A percentile compares a stretch with the other conserved stretches of the same genome.
Evolutionary conservation across 371 early-diverging fungal species (phyloP).

Genomic region (Mucor irregularis): DNA sequence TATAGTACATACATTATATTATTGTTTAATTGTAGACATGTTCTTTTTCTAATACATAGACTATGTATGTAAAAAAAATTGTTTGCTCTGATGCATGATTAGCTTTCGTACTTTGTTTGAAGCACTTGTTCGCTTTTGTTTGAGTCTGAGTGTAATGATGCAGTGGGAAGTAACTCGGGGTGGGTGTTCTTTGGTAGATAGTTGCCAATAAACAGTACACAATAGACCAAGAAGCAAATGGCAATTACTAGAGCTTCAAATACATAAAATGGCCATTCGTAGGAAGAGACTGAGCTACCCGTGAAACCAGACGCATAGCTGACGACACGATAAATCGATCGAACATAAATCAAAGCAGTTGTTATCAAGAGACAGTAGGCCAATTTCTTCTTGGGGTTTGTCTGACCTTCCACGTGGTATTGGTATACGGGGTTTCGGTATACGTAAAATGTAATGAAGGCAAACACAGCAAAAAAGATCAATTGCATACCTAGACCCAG

Average conservation of each 20-base stretch:
- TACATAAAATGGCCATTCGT: slow-evolving; percentile 18
- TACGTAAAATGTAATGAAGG: slow-evolving; percentile 1
- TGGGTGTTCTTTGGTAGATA: no score
- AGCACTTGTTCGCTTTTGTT: no score
- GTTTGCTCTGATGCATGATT: no score
- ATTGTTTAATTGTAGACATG: no score
- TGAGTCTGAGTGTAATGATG: no score
- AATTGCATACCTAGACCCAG: slow-evolving; percentile 11
- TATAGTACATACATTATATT: no score
- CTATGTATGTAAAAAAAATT: no score
- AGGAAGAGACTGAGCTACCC: neutral
- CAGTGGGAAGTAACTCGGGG: no score
- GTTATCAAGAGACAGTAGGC: neutral
- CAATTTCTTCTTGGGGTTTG: slow-evolving; percentile 1
- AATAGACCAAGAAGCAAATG: slow-evolving; percentile 3
- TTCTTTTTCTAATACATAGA: no score
- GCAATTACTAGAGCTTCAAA: slow-evolving; percentile 11
- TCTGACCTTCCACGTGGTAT: neutral
- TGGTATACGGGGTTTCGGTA: neutral
- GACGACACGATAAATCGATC: slow-evolving; percentile 12
- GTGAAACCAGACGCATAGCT: slow-evolving; percentile 4
- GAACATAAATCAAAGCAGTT: slow-evolving; percentile 1
- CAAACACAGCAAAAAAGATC: slow-evolving; percentile 6
- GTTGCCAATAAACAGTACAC: slow-evolving; percentile 7
- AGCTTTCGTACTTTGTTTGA: no score